Percentiles rank a stretch among this genome's conserved stretches.
These are phyloP conservation scores for Bromus sterilis DNA, from an alignment of 176 grass and related monocot species.

Conservation along the genomic window DNA sequence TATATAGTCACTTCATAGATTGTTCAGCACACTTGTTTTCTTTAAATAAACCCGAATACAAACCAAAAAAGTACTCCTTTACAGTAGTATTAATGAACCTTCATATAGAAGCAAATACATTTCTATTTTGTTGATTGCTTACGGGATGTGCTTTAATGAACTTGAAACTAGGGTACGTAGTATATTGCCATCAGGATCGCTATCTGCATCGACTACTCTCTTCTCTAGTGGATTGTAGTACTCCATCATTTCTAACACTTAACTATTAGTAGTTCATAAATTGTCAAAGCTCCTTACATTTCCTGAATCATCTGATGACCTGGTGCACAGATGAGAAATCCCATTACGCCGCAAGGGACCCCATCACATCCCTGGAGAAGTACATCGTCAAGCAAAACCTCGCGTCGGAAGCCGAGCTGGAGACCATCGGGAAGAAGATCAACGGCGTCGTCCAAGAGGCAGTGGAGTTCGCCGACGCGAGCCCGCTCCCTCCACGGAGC, in stretches of 20 bases:
- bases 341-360: constrained; percentile 60
- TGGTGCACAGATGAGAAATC: constrained; percentile 72
- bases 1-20: constrained; percentile 4
- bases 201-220: too few relatives aligned
- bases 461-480: constrained; percentile 79
- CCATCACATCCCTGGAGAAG: constrained; percentile 65
- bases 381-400: constrained; percentile 57
- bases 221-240: too few relatives aligned
- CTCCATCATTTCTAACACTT: too few relatives aligned
- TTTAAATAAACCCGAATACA: too few relatives aligned
- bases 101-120: too few relatives aligned
- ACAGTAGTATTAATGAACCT: too few relatives aligned
- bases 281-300: not conserved
- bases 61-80: too few relatives aligned
- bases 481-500: constrained; percentile 70
- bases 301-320: not conserved
- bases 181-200: too few relatives aligned
- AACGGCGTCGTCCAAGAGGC: constrained; percentile 72
- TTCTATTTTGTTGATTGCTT: too few relatives aligned
- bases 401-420: constrained; percentile 66
- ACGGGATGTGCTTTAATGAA: too few relatives aligned
- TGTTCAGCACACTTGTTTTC: not conserved
- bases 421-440: constrained; percentile 69
- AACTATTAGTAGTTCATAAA: too few relatives aligned
- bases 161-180: too few relatives aligned